Evolutionary conservation across 768 basidiomycete species (phyloP), one percentile per base, ranked within the genome.

Genomic region (Lactarius sanguifluus): DNA sequence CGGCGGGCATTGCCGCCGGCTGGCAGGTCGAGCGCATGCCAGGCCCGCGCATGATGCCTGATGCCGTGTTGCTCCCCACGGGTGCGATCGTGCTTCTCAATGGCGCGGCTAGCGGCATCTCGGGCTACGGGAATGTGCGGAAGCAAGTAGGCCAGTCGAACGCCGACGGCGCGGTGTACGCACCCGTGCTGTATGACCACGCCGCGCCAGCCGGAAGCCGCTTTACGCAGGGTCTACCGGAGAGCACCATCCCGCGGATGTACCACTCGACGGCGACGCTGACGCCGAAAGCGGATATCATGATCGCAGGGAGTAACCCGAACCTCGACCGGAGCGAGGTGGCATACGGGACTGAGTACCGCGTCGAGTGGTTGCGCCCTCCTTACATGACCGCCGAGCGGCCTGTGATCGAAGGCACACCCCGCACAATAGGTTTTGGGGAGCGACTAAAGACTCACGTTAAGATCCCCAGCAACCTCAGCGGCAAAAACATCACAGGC

Each of bases 201-300:
- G 52, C 74, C 13, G 86, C 83, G 2, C 77, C 81, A 0, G 69
- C 61, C 38, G 88, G 87, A 2, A 75, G 79, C 52, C 83, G 92
- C 32, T 93, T 92, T 75, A 72, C 73, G 4, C 76, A 73, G 10
- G 86, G 86, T 15, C 79, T 94, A 77, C 85, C 83, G 23, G 79
- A 82, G 1, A 91, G 88, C 73, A 63, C 78, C 28, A 91, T 93
- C 67, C 86, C 92, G 20, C 77, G 92, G 60, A 71, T 94, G 75
- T 94, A 93, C 72, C 91, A 93, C 72, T 92, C 90, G n/a, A 85
- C 90, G 0, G 92, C 91, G 56, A 91, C 88, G 18, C 76, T 92
- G 71, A 88, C 89, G 9, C 91, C 91, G 8, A 78, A 77, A 36
- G 92, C 87, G 3, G 81, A 83, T 60, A 76, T 93, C 59, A 85